Percentiles rank a stretch among this genome's conserved stretches.
phyloP scores from a whole-genome alignment of 106 monocot species.

The Acorus calamus region DNA sequence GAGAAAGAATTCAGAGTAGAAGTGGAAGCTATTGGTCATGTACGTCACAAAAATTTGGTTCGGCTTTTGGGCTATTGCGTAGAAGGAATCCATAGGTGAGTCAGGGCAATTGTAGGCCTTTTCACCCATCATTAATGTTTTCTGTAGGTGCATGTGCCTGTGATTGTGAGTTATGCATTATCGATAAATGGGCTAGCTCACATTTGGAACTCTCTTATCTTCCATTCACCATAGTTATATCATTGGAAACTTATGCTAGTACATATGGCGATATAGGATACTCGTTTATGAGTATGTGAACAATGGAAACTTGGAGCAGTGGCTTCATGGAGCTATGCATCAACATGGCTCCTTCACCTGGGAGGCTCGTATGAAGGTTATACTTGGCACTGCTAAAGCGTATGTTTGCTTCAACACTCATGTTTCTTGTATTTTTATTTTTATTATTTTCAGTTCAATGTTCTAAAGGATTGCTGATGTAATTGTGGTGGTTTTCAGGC shows the following conservation, averaged over 20 bases:
- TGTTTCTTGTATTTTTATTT: not conserved
- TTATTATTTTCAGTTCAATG: not conserved
- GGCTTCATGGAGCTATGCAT: constrained; percentile 61
- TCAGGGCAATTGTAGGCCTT: not conserved
- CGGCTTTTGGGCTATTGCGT: constrained; percentile 76
- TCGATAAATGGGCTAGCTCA: no score
- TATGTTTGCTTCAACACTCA: constrained; percentile 6
- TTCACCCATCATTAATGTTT: not conserved
- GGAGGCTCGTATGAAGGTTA: constrained; percentile 55
- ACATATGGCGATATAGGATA: constrained; percentile 25
- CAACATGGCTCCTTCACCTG: constrained; percentile 46
- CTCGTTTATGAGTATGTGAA: constrained; percentile 73
- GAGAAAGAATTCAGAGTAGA: constrained; percentile 91
- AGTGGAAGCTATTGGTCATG: constrained; percentile 87
- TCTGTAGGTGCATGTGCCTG: not conserved
- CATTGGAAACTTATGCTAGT: no score
- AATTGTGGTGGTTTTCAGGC: constrained; percentile 29
- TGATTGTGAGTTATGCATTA: no score
- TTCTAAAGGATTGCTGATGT: constrained; percentile 1
- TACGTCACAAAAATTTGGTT: constrained; percentile 80
- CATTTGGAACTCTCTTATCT: no score
- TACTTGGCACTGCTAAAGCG: constrained; percentile 64
- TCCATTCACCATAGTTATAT: no score
- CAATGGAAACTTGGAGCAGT: constrained; percentile 66
- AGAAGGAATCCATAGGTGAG: constrained; percentile 72